phyloP scores from a whole-genome alignment of 1,284 basidiomycete genomes.

The Peniophora sp. region DNA sequence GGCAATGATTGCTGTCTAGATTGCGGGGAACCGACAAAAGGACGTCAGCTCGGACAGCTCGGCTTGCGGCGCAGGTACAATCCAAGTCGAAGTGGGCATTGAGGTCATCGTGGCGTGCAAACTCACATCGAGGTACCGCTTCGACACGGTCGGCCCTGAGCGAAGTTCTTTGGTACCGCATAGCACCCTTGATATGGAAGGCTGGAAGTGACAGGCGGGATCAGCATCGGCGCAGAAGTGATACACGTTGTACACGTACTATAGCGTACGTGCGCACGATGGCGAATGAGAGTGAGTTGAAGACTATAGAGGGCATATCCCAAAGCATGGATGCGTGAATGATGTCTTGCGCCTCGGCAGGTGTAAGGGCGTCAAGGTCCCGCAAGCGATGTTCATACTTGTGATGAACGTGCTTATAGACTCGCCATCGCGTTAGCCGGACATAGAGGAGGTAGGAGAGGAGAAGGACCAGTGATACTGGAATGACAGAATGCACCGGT shows the following conservation, averaged over 20 bases:
- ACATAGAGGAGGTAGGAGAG: constrained; percentile 21
- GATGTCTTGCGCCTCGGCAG: constrained; percentile 36
- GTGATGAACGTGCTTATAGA: constrained; percentile 19
- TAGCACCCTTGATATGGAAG: constrained; percentile 35
- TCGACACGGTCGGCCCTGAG: constrained; percentile 26
- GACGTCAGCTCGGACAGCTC: too few species aligned
- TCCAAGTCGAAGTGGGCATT: neutral
- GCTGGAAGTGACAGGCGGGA: constrained; percentile 20
- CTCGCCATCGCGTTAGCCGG: constrained; percentile 25
- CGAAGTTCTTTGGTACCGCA: constrained; percentile 29
- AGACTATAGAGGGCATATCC: constrained; percentile 35
- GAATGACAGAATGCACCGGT: too few species aligned
- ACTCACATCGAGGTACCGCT: constrained; percentile 37
- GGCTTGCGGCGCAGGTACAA: too few species aligned
- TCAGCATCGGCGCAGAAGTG: neutral
- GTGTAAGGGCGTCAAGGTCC: constrained; percentile 22
- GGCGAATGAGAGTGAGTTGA: constrained; percentile 32
- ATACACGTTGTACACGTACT: constrained; percentile 16
- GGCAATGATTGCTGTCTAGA: neutral
- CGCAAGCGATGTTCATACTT: constrained; percentile 22
- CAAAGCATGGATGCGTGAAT: constrained; percentile 23
- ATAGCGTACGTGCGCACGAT: constrained; percentile 43
- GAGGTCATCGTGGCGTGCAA: neutral
- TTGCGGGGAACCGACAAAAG: too few species aligned
- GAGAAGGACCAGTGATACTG: neutral